Percentiles rank a stretch among this genome's conserved stretches.
Evolutionary conservation across 768 basidiomycete genomes (phyloP).

Genomic region (Crassisporium funariophilum): DNA sequence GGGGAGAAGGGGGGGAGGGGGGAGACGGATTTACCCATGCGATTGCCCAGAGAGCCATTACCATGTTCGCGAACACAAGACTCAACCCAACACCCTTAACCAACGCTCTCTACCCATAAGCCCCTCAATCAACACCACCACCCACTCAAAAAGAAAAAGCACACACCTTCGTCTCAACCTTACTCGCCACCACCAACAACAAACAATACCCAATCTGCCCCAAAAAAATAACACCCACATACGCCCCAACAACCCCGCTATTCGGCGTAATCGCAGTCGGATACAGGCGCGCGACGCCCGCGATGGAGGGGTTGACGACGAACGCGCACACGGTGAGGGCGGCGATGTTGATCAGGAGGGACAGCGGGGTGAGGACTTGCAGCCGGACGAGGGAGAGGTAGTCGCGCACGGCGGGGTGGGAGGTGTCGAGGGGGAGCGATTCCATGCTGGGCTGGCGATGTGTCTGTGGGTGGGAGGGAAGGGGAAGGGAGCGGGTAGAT

Average conservation of each 20-base stretch:
- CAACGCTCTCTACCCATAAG: constrained; percentile 51
- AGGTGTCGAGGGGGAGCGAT: constrained; percentile 56
- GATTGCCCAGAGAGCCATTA: constrained; percentile 80
- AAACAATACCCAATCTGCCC: constrained; percentile 83
- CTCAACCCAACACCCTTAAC: constrained; percentile 80
- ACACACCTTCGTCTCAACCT: constrained; percentile 78
- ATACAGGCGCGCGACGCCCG: constrained; percentile 50
- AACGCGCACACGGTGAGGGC: constrained; percentile 68
- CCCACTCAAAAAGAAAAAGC: neutral
- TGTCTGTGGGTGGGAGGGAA: too few relatives aligned
- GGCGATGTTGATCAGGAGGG: constrained; percentile 79
- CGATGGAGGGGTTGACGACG: constrained; percentile 65
- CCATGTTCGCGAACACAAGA: constrained; percentile 77
- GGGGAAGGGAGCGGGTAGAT: too few relatives aligned
- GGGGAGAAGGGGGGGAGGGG: neutral
- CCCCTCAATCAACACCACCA: neutral
- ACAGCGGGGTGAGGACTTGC: constrained; percentile 86
- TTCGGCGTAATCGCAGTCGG: constrained; percentile 77
- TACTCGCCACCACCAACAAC: constrained; percentile 69
- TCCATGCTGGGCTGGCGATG: too few relatives aligned
- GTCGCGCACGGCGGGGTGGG: constrained; percentile 62
- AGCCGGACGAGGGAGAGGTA: constrained; percentile 72
- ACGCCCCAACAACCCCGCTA: constrained; percentile 54
- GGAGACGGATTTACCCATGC: constrained; percentile 56
- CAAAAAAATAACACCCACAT: constrained; percentile 61